These are phyloP conservation scores for Boletus fagicola DNA, from an alignment of 768 basidiomycete genomes.

Conservation along the genomic window DNA sequence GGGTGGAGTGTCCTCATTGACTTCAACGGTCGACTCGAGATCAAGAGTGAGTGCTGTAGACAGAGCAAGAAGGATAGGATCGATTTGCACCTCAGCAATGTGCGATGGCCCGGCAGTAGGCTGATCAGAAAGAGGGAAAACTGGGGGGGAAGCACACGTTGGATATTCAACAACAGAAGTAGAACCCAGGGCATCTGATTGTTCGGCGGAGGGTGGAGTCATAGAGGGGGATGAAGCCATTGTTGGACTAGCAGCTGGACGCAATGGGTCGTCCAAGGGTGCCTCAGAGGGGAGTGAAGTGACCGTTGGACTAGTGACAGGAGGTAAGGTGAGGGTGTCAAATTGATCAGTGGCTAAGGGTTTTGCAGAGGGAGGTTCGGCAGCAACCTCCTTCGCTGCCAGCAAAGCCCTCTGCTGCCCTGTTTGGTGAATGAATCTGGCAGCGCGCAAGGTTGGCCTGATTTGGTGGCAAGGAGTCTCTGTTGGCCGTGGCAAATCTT, in stretches of 20 bases:
- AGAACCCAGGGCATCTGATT: no score
- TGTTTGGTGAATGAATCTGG: not conserved
- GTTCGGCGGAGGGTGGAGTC: not conserved
- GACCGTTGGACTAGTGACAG: not conserved
- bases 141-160: no score
- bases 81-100: no score
- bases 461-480: not conserved
- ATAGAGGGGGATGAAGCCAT: not conserved
- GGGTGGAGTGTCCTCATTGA: no score
- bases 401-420: not conserved
- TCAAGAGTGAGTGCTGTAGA: no score
- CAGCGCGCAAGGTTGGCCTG: not conserved
- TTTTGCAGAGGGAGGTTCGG: not conserved
- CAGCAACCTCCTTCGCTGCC: not conserved
- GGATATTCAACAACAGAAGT: no score
- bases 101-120: no score
- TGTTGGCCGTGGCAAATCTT: not conserved
- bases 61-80: no score
- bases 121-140: no score
- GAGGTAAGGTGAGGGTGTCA: not conserved
- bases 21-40: no score
- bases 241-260: not conserved
- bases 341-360: not conserved
- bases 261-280: not conserved
- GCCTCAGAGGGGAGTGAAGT: not conserved